Evolutionary conservation across 108 stramenopile species (phyloP), one percentile per base, ranked within the genome.

Genomic region (Nitzschia putrida): DNA sequence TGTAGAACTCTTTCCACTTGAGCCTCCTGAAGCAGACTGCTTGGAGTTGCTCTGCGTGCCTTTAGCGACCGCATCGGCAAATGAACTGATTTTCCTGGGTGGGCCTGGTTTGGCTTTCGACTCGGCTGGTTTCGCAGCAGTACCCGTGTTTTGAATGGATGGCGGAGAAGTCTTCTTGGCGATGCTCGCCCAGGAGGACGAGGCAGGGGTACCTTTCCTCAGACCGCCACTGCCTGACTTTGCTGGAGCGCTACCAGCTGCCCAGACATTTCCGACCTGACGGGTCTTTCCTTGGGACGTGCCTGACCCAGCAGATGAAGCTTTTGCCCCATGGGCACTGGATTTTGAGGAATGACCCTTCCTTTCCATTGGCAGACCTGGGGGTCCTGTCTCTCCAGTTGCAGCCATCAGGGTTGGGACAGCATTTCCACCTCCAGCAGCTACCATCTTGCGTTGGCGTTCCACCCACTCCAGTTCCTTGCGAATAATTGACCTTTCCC

Each of bases 401-500:
- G 20, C 21, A 25, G 55, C 29, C 29, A 34, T 34, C 4, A 34
- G 29, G 3, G 25, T 10, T 53, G 68, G 47, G 21, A 37, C 64
- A 20, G 73, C 61, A 29, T 65, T 74, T 34, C 77, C 69, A 16
- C 51, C 80, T 34, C 69, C 73, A 9, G 65, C 73, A 16, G 74
- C 84, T 10, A 87, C 87, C 45, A 82, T 69, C 60, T 72, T 57
- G 42, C 91, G 67, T 55, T 89, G 87, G 60, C 79, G 84, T 56
- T 90, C 93, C 9, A 84, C 78, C 60, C 76, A 61, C 53, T 87
- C 81, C 44, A 91, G 73, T 57, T 89, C 90, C 61, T 87, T 81
- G 20, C 86, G 65, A 68, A 91, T 94, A 10, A 86, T 80, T 55
- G 68, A 67, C 56, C 91, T 66, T 71, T 96, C 94, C 26, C 88